phyloP scores from a whole-genome alignment of 1,284 basidiomycete genomes.

The Chalciporus sp. region DNA sequence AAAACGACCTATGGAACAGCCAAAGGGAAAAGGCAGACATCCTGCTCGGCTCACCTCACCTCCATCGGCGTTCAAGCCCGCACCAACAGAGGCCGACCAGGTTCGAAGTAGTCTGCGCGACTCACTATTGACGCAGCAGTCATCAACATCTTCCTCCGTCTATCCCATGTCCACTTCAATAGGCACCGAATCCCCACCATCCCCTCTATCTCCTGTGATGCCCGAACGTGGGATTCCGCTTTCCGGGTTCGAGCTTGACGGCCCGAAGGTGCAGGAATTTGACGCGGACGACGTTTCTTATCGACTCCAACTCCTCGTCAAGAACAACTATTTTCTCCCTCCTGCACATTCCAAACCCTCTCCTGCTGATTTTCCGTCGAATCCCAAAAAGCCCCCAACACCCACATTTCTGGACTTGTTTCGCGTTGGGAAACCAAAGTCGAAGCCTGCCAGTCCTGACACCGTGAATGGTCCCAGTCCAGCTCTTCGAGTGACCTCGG shows the following conservation, averaged over 20 bases:
- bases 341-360: slow-evolving; percentile 81
- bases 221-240: slow-evolving; percentile 47
- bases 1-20: slow-evolving; percentile 20
- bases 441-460: slow-evolving; percentile 61
- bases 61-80: slow-evolving; percentile 36
- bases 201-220: slow-evolving; percentile 54
- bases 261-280: slow-evolving; percentile 51
- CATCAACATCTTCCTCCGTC: slow-evolving; percentile 68
- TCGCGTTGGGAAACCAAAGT: slow-evolving; percentile 63
- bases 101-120: slow-evolving; percentile 42
- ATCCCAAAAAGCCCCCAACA: slow-evolving; percentile 46
- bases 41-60: slow-evolving; percentile 32
- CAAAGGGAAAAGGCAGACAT: slow-evolving; percentile 32
- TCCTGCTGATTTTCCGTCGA: slow-evolving; percentile 55
- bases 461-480: slow-evolving; percentile 45
- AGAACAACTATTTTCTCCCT: slow-evolving; percentile 82
- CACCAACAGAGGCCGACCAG: slow-evolving; percentile 28
- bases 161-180: slow-evolving; percentile 69
- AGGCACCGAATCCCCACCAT: slow-evolving; percentile 58
- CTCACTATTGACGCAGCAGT: slow-evolving; percentile 53
- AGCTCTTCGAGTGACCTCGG: slow-evolving; percentile 62
- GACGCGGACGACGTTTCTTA: slow-evolving; percentile 81
- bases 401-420: slow-evolving; percentile 73
- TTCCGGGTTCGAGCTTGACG: slow-evolving; percentile 51
- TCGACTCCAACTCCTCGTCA: slow-evolving; percentile 75